Conservation (phyloP, 306 rosid species). For the Medicago arabica region DNA sequence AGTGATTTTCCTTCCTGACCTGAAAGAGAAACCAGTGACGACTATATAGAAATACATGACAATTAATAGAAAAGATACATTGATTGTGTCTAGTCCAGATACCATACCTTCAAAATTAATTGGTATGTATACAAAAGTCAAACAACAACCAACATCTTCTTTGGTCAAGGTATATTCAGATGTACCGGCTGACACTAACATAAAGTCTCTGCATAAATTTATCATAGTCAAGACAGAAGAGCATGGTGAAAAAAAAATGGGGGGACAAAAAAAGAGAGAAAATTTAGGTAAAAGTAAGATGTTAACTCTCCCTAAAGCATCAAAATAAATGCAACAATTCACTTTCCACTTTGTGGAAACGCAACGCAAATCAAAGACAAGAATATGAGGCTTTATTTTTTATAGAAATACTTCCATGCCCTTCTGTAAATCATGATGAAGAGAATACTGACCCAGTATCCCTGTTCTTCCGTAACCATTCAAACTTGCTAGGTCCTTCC, state of each 20-base stretch:
- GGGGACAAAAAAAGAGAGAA: slow-evolving; percentile 1
- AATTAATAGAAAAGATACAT: slow-evolving; percentile 29
- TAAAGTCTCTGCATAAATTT: slow-evolving; percentile 61
- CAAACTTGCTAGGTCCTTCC: slow-evolving; percentile 99
- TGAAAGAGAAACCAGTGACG: slow-evolving; percentile 48
- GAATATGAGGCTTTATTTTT: slow-evolving; percentile 17
- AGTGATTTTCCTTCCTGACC: slow-evolving; percentile 92
- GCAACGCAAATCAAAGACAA: slow-evolving; percentile 25
- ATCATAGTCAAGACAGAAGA: slow-evolving; percentile 36
- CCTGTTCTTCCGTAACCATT: slow-evolving; percentile 77
- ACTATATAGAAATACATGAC: slow-evolving; percentile 32
- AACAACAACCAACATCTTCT: slow-evolving; percentile 82
- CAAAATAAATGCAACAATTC: slow-evolving; percentile 20
- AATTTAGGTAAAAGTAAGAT: neutral
- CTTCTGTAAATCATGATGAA: slow-evolving; percentile 15
- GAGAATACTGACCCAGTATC: slow-evolving; percentile 75
- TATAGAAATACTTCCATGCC: slow-evolving; percentile 6
- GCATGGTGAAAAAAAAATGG: slow-evolving; percentile 28
- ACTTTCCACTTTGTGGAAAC: slow-evolving; percentile 33
- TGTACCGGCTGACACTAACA: slow-evolving; percentile 76
- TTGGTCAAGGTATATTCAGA: slow-evolving; percentile 82
- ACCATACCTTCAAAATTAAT: slow-evolving; percentile 88
- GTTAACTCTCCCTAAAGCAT: slow-evolving; percentile 17
- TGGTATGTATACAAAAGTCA: slow-evolving; percentile 83
- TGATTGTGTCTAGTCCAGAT: slow-evolving; percentile 30